These are phyloP conservation scores for Stereocaulon alpinum DNA, from an alignment of 495 filamentous ascomycete species.

Conservation along the genomic window DNA sequence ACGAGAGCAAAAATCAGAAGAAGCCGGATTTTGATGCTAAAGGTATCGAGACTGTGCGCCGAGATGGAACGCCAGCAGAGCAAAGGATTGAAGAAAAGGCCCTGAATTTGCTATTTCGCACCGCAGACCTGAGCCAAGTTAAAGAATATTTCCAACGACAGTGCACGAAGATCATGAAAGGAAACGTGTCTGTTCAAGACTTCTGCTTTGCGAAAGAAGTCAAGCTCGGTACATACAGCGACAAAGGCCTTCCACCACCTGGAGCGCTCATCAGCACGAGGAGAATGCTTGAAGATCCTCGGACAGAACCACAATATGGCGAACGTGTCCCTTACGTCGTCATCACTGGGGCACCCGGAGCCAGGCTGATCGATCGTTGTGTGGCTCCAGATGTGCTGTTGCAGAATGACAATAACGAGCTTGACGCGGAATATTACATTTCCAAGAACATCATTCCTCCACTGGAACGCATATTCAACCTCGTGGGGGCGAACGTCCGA, in stretches of 20 bases:
- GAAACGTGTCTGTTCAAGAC: constrained; percentile 80
- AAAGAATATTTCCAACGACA: constrained; percentile 86
- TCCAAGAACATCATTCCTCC: constrained; percentile 91
- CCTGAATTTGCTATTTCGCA: constrained; percentile 79
- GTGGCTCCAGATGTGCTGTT: constrained; percentile 80
- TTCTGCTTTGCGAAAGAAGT: constrained; percentile 94
- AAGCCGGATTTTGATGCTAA: constrained; percentile 95
- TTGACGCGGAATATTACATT: constrained; percentile 98
- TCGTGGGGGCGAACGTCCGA: constrained; percentile 85
- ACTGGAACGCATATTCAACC: constrained; percentile 90
- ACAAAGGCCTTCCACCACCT: constrained; percentile 65
- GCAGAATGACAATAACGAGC: constrained; percentile 57
- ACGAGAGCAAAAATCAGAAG: constrained; percentile 65
- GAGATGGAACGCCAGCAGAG: constrained; percentile 89
- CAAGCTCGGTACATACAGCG: constrained; percentile 80
- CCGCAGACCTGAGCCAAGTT: constrained; percentile 77
- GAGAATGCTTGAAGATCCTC: constrained; percentile 74
- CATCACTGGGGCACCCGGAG: constrained; percentile 74
- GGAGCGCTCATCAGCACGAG: constrained; percentile 79
- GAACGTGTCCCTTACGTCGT: constrained; percentile 94
- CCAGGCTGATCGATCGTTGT: constrained; percentile 79
- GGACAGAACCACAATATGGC: constrained; percentile 87
- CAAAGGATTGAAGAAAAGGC: constrained; percentile 97
- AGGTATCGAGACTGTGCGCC: constrained; percentile 90
- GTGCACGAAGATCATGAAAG: constrained; percentile 87